These are phyloP conservation scores for Solioccasus polychromus DNA, from an alignment of 768 basidiomycete genomes.

Conservation along the genomic window DNA sequence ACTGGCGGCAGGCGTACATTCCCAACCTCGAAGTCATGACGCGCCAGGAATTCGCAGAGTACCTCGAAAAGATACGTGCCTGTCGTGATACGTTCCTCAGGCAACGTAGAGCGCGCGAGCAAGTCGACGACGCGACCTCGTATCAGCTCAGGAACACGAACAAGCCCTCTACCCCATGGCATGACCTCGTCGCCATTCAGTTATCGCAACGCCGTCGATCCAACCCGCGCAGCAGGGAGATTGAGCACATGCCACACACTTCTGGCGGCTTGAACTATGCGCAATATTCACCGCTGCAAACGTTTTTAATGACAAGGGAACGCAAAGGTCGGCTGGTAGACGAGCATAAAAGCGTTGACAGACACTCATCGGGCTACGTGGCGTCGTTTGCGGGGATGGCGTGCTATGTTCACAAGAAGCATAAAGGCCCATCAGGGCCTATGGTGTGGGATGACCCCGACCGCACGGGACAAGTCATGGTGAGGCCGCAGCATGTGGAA, in stretches of 20 bases:
- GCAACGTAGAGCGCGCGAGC: constrained; percentile 18
- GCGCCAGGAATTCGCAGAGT: constrained; percentile 51
- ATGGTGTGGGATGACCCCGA: constrained; percentile 31
- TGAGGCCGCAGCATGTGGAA: constrained; percentile 26
- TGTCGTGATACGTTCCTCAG: constrained; percentile 59
- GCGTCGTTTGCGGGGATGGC: constrained; percentile 34
- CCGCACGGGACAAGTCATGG: constrained; percentile 27
- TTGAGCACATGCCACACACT: constrained; percentile 66
- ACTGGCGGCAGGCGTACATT: constrained; percentile 30
- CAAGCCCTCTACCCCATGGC: constrained; percentile 22
- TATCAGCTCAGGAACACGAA: constrained; percentile 27
- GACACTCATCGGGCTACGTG: constrained; percentile 12
- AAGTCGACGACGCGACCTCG: constrained; percentile 19
- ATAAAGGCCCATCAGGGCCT: constrained; percentile 13
- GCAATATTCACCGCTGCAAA: constrained; percentile 51
- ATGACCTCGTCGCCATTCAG: constrained; percentile 21
- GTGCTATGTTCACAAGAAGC: constrained; percentile 17
- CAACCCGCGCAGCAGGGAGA: constrained; percentile 30
- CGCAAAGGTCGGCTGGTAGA: constrained; percentile 61
- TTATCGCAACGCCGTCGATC: constrained; percentile 23
- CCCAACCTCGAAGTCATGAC: constrained; percentile 64
- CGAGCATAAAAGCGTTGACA: constrained; percentile 14
- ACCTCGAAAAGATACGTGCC: constrained; percentile 56
- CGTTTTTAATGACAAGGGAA: constrained; percentile 46
- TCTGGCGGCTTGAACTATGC: constrained; percentile 63